Percentiles rank a stretch among this genome's conserved stretches.
phyloP scores from a whole-genome alignment of 2,329 filamentous ascomycete species.

The Lachnellula suecica region DNA sequence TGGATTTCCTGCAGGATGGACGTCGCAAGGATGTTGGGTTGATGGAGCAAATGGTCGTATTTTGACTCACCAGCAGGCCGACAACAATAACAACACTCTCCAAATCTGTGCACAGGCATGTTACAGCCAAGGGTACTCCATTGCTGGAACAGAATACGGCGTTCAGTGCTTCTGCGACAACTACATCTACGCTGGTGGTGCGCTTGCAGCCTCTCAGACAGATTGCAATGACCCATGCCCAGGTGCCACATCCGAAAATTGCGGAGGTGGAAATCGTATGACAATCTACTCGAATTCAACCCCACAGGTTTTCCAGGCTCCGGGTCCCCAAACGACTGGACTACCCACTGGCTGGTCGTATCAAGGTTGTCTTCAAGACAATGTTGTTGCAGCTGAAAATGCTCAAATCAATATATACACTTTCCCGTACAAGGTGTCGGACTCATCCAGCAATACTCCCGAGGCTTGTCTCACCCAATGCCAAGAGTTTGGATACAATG shows the following conservation, averaged over 20 bases:
- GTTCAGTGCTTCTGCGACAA: slow-evolving; percentile 32
- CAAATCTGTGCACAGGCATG: slow-evolving; percentile 35
- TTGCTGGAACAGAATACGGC: slow-evolving; percentile 36
- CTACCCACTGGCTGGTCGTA: slow-evolving; percentile 22
- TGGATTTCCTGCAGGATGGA: slow-evolving; percentile 25
- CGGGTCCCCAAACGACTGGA: slow-evolving; percentile 36
- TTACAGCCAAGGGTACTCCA: slow-evolving; percentile 25
- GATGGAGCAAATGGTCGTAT: slow-evolving; percentile 26
- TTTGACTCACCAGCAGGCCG: slow-evolving; percentile 20
- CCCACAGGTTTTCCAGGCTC: slow-evolving; percentile 24
- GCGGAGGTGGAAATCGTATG: slow-evolving; percentile 32
- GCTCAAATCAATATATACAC: slow-evolving; percentile 35
- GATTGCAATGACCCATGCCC: slow-evolving; percentile 30
- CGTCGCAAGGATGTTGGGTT: slow-evolving; percentile 26
- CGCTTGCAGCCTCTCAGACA: slow-evolving; percentile 31
- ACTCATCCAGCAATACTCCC: slow-evolving; percentile 17
- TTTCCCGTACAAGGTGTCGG: slow-evolving; percentile 26
- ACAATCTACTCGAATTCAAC: slow-evolving; percentile 21
- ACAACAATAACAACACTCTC: slow-evolving; percentile 19
- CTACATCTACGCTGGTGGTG: slow-evolving; percentile 25
- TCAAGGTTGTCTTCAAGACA: slow-evolving; percentile 38
- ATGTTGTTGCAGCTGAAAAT: slow-evolving; percentile 57
- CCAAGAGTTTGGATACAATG: slow-evolving; percentile 26
- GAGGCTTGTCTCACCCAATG: slow-evolving; percentile 22
- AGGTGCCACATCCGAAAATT: slow-evolving; percentile 30